phyloP scores from a whole-genome alignment of 2,329 filamentous ascomycete species.

The Chaetomium sp. region DNA sequence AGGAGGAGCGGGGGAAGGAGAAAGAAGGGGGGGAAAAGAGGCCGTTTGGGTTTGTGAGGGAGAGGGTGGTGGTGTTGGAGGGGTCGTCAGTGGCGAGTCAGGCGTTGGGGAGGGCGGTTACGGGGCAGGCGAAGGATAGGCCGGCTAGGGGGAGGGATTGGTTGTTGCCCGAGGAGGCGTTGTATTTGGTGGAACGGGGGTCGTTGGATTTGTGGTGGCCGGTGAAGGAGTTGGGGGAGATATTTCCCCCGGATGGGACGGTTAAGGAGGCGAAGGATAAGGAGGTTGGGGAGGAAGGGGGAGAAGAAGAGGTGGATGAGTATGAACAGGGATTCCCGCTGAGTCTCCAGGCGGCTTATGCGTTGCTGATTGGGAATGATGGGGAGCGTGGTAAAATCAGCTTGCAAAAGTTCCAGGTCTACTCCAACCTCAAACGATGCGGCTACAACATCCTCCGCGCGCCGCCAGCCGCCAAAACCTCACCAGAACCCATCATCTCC shows the following conservation, averaged over 20 bases:
- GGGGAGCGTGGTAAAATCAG: constrained; percentile 53
- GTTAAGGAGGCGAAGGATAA: background rate
- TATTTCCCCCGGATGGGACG: constrained; percentile 33
- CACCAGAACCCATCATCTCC: constrained; percentile 1
- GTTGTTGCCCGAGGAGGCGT: constrained; percentile 84
- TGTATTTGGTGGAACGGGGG: constrained; percentile 84
- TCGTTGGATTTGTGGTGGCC: constrained; percentile 86
- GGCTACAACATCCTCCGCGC: constrained; percentile 79
- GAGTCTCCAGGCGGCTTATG: constrained; percentile 85
- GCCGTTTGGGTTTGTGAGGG: constrained; percentile 29
- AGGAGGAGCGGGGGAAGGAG: constrained; percentile 11
- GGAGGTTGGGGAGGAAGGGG: constrained; percentile 9
- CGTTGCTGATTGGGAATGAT: constrained; percentile 70
- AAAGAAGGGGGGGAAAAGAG: constrained; percentile 13
- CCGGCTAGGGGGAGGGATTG: constrained; percentile 60
- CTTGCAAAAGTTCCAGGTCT: constrained; percentile 82
- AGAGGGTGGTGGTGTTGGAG: constrained; percentile 61
- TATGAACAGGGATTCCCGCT: constrained; percentile 68
- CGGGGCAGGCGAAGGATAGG: constrained; percentile 47
- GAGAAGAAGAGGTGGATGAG: constrained; percentile 35
- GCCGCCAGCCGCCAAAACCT: constrained; percentile 30
- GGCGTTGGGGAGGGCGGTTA: constrained; percentile 63
- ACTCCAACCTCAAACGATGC: constrained; percentile 70
- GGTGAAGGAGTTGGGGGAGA: constrained; percentile 41
- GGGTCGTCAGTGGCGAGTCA: constrained; percentile 56